Conservation (phyloP, 768 basidiomycete genomes). For the Boletales sp. region DNA sequence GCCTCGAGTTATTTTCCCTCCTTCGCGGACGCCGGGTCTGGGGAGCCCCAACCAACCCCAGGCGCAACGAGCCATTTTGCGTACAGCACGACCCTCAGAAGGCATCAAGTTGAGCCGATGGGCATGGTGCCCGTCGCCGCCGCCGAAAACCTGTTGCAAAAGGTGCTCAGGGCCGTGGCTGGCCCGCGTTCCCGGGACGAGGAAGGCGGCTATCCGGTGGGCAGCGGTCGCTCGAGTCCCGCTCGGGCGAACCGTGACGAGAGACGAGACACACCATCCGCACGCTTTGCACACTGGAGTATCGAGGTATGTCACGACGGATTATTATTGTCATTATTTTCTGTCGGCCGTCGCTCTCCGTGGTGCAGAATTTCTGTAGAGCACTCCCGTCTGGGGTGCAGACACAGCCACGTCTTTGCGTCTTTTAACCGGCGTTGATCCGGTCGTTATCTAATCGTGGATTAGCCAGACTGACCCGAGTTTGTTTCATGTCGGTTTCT, state of each 20-base stretch:
- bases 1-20: slow-evolving; percentile 78
- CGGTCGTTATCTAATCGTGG: too few relatives aligned
- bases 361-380: slow-evolving; percentile 1
- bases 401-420: slow-evolving; percentile 5
- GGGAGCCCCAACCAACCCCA: slow-evolving; percentile 54
- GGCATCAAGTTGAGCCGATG: slow-evolving; percentile 52
- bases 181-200: slow-evolving; percentile 20
- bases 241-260: slow-evolving; percentile 28
- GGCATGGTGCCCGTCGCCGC: slow-evolving; percentile 34
- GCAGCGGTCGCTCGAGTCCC: slow-evolving; percentile 16
- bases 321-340: not conserved
- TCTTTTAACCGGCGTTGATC: not conserved
- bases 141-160: slow-evolving; percentile 51
- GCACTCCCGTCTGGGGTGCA: slow-evolving; percentile 9
- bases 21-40: slow-evolving; percentile 44
- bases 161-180: slow-evolving; percentile 31
- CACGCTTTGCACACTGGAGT: slow-evolving; percentile 63
- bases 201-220: slow-evolving; percentile 40
- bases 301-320: slow-evolving; percentile 48
- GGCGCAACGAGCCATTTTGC: slow-evolving; percentile 75
- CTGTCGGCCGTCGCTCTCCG: not conserved
- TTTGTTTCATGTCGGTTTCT: not conserved
- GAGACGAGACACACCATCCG: slow-evolving; percentile 53
- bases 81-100: slow-evolving; percentile 74
- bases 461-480: not conserved